Base-by-base conservation (phyloP, 2,329 filamentous ascomycete genomes). In the Epichloe baconii region DNA sequence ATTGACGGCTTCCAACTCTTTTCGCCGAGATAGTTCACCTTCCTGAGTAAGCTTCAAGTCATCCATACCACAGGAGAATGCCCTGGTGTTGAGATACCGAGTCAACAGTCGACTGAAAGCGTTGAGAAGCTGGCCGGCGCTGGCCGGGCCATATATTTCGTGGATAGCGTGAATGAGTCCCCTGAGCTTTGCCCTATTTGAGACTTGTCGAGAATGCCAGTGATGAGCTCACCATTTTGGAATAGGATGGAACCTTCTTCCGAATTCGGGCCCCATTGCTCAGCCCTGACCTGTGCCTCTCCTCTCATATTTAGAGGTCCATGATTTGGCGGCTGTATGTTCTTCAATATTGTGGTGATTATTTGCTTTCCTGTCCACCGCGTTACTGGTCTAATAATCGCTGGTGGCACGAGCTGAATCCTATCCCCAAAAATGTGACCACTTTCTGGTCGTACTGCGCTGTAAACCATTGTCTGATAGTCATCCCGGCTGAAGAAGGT, bases 331-430 rank as follows among this genome's bases (percentile, higher is more conserved):
- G 93, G 93, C 55, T 81, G 85, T 59, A 97, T 90, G 63, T 98
- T 98, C 67, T 88, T 89, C 51, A 98, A 70, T 7, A 98, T 85
- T 0, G 89, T 95, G 3, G 88, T 91, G 55, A 98, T 86, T 46
- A 98, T 77, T 64, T 98, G 93, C 70, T 98, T 98, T 56, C 93
- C 93, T 2, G 90, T 97, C 93, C 93, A 98, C 50, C 89, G 72
- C 34, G 80, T 77, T 41, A 77, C 77, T 0, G 93, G 93, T 64
- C 90, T 94, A 58, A 90, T 73, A 42, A 97, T 75, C 2, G 89
- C 83, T 3, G 93, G 93, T 10, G 83, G 76, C 0, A 97, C 75
- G 36, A 90, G 83, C 62, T 88, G 78, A 49, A 98, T 85, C 54
- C 86, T 80, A 41, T 94, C 88, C 21, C 82, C 82, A 4, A 87